Evolutionary conservation across 192 early-diverging fungal genomes (phyloP), one percentile per base, ranked within the genome.

Genomic region (Dispira simplex): DNA sequence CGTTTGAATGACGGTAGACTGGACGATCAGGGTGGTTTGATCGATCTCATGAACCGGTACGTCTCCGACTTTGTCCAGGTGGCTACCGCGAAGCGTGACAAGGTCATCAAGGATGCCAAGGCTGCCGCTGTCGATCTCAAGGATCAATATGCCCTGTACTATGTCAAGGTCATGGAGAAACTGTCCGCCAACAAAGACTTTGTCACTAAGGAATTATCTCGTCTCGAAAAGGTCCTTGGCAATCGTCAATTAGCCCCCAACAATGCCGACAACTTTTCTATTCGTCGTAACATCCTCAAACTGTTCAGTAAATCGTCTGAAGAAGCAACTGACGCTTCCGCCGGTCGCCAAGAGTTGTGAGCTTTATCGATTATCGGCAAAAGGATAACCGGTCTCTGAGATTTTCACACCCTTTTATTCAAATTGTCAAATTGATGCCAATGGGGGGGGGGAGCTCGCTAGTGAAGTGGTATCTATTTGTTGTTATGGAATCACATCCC

Each of bases 111-210:
- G 66, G 64, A 78, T 59, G 76, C 75, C 26, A 67, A 72, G 64
- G 57, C 28, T 1, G 62, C 69, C 49, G 78, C 80, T 25, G 72
- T 77, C 55, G 75, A 75, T 46, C 64, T 70, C 62, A 73, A 70
- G 60, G 68, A 63, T 66, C 66, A 67, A 67, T 84, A 78, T 68
- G 86, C 92, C 39, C 74, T 79, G 52, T 96, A 93, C 79, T 98
- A 98, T 67, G 71, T 75, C 69, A 97, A 94, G 72, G 83, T 91
- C 64, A 90, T 97, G 85, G 83, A 91, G 73, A 95, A 96, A 77
- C 80, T 87, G 60, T 60, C 71, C 57, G 74, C 78, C 25, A 81
- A 82, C 9, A 79, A 78, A 0, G 84, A 80, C 60, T 98, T 88
- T 76, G 65, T 85, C 46, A 74, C 62, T 14, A 92, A 83, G 64